Evolutionary conservation across 768 basidiomycete genomes (phyloP), one percentile per base, ranked within the genome.

Genomic region (Leucosporidium yakuticum): DNA sequence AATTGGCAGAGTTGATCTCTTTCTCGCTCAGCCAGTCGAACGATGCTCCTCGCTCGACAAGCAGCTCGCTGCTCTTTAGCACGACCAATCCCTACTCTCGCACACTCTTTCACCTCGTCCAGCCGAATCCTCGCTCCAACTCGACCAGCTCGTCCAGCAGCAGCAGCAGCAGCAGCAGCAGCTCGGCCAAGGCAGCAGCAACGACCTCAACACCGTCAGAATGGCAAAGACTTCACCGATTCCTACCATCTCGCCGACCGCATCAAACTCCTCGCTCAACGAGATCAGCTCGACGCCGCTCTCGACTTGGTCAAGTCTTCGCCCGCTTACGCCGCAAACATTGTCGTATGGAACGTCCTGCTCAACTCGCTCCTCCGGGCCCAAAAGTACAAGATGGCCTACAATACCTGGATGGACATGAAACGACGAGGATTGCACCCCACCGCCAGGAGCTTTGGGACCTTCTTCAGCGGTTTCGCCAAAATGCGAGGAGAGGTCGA

Each of bases 341-440:
- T 64, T 50, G 71, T 73, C 32, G 63, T 63, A 23, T 73, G 71
- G 71, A 73, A 73, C 62, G 57, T 55, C 34, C 57, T 73, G 48
- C 62, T 73, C 55, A 51, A 67, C 50, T 2, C 29, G 34, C 49
- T 67, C 49, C 53, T 73, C 32, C 47, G 57, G 15, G 14, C 36
- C 44, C 17, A 20, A 29, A 29, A 21, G n/a, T 57, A 64, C 47
- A 54, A 47, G 11, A 48, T 51, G 21, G 68, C 66, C 34, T 73
- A 53, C 49, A 61, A 68, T 11, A 48, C 65, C 17, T 73, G 72
- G 72, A 68, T 63, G 61, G 69, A 69, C 34, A 73, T 70, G 72
- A 73, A 73, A 64, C 63, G 67, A 4, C 32, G 72, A 14, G 64
- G 66, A 0, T 29, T 73, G 39, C 49, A 49, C 27, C 72, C 72